These are phyloP conservation scores for Gracilaria gracilis DNA, from an alignment of 23 red algal genomes.

Conservation along the genomic window DNA sequence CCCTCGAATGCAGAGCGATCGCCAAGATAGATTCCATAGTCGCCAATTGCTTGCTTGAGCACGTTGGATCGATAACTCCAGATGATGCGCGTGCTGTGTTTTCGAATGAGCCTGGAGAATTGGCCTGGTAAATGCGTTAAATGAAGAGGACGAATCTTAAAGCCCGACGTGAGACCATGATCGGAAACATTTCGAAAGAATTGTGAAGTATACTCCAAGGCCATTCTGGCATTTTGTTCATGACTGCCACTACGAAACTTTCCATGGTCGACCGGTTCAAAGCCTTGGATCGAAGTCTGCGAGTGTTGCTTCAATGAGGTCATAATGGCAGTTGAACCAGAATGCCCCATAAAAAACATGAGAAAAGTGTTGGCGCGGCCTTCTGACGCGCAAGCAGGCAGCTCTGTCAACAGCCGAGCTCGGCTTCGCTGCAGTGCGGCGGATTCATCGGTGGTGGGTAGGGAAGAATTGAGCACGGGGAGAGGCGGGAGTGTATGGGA, in stretches of 20 bases:
- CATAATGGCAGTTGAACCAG: constrained; percentile 72
- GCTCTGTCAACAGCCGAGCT: constrained; percentile 6
- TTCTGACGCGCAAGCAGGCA: constrained; percentile 28
- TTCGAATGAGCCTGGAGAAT: constrained; percentile 30
- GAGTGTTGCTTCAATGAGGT: constrained; percentile 71
- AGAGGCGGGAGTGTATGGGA: background rate
- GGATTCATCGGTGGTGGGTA: background rate
- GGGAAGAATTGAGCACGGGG: background rate
- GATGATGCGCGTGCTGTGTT: constrained; percentile 42
- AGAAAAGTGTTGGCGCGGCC: constrained; percentile 56
- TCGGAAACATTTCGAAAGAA: constrained; percentile 43
- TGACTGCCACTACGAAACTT: constrained; percentile 35
- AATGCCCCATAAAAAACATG: constrained; percentile 76
- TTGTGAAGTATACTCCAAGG: constrained; percentile 39
- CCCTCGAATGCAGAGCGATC: constrained; percentile 58
- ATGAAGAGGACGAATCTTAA: constrained; percentile 72
- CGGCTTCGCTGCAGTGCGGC: background rate
- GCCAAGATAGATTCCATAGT: constrained; percentile 53
- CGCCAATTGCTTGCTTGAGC: constrained; percentile 62
- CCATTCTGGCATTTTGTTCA: constrained; percentile 8
- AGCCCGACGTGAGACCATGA: constrained; percentile 47
- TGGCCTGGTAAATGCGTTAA: background rate
- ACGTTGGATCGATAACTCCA: constrained; percentile 76
- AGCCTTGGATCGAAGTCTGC: constrained; percentile 24
- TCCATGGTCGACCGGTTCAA: constrained; percentile 77